Conservation (phyloP, 768 basidiomycete genomes). For the Suillus brevipes region DNA sequence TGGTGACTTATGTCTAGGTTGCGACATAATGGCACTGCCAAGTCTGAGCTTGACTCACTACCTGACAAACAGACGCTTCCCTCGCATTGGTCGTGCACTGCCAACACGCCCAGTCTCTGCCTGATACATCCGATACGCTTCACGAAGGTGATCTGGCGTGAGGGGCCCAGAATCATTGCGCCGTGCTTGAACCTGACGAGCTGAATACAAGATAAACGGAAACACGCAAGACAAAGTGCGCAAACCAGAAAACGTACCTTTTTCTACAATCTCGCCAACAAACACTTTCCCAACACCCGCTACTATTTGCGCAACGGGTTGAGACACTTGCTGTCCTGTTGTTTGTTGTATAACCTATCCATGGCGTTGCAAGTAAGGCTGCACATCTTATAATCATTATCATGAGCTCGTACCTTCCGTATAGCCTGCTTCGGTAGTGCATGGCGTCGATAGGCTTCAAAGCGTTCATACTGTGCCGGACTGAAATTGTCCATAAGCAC, state of each 20-base stretch:
- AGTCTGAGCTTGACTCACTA: background rate
- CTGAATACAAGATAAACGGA: conserved; percentile 36
- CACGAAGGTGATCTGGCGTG: conserved; percentile 86
- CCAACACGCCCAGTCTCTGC: conserved; percentile 80
- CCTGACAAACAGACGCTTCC: conserved; percentile 69
- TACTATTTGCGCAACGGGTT: conserved; percentile 85
- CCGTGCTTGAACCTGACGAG: conserved; percentile 72
- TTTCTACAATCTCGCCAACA: conserved; percentile 89
- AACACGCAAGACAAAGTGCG: background rate
- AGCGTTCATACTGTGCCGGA: conserved; percentile 81
- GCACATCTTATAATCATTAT: background rate
- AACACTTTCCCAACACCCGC: conserved; percentile 92
- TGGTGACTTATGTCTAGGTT: background rate
- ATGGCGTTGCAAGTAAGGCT: background rate
- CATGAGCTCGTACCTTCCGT: conserved; percentile 54
- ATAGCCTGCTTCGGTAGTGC: conserved; percentile 83
- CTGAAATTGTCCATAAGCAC: conserved; percentile 89
- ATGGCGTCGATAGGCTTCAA: conserved; percentile 84
- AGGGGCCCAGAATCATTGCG: conserved; percentile 76
- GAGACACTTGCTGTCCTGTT: conserved; percentile 78
- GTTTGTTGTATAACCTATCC: conserved; percentile 80
- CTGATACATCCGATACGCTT: conserved; percentile 84
- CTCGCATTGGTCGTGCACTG: conserved; percentile 65
- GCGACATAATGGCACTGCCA: background rate
- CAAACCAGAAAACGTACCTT: conserved; percentile 46